phyloP scores from a whole-genome alignment of 306 rosid genomes.

The Quercus wislizeni region DNA sequence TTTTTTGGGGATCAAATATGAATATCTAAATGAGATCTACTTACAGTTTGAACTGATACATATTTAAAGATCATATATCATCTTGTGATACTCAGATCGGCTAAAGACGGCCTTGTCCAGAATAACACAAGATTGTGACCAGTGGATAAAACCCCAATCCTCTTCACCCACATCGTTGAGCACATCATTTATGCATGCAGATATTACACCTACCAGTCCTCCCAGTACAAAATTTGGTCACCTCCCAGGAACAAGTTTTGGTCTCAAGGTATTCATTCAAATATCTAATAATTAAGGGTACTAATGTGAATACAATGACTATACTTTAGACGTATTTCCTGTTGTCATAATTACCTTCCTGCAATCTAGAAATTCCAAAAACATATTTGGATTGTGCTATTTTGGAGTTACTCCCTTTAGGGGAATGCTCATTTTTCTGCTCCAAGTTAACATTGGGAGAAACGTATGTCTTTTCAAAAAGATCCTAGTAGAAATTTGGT shows the following conservation, averaged over 20 bases:
- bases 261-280: constrained; percentile 73
- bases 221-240: constrained; percentile 49
- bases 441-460: not conserved
- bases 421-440: not conserved
- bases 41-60: constrained; percentile 28
- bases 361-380: not conserved
- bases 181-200: constrained; percentile 55
- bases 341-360: not conserved
- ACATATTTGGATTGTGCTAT: not conserved
- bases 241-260: constrained; percentile 49
- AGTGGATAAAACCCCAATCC: constrained; percentile 62
- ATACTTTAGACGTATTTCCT: not conserved
- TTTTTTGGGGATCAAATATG: not conserved
- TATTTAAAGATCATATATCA: constrained; percentile 22
- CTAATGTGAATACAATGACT: not conserved
- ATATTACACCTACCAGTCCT: constrained; percentile 63
- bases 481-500: not conserved
- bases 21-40: constrained; percentile 3
- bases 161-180: constrained; percentile 57
- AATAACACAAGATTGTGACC: constrained; percentile 82
- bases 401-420: not conserved
- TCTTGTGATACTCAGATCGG: constrained; percentile 60
- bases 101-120: constrained; percentile 84
- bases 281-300: not conserved
- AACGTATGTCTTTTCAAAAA: not conserved